Base-by-base conservation (phyloP, 2,329 filamentous ascomycete genomes). In the Juglanconis oblonga region DNA sequence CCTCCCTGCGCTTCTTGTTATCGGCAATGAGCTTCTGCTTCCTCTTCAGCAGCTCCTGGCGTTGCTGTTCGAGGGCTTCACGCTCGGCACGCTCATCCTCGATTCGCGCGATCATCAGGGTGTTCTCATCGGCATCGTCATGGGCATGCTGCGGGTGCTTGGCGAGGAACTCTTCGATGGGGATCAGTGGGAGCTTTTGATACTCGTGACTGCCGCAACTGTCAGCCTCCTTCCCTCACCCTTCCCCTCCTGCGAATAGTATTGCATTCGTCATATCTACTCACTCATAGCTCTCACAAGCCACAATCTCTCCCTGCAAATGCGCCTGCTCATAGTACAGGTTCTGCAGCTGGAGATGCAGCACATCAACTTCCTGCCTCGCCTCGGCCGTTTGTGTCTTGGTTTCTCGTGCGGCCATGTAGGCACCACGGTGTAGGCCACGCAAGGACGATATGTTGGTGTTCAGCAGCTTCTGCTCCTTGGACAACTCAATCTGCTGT, bases 241-340 rank as follows among this genome's bases (percentile, higher is more conserved):
- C 48, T 48, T 11, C 24, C 24, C 24, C 24, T 24, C 24, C 24
- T 24, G 24, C 24, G 24, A 24, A 24, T 2, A 24, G 24, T 24
- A 24, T 24, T 24, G 24, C 24, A 24, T 24, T 24, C 24, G 2
- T 24, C 24, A 24, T 24, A 24, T 24, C 24, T 24, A 83, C 90
- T 64, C 77, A 96, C 92, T 97, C 91, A 68, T 96, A 97, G 55
- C 88, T 89, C 71, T 97, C 91, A 73, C 95, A 98, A 8, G 91
- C 92, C 0, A 85, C 80, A 63, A 99, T 98, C 76, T 99, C 95
- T 52, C 91, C 91, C 65, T 90, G 87, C 57, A 99, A 78, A 74
- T 97, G 92, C 57, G 91, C 83, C 77, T 98, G 93, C 74, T 99
- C 94, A 71, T 99, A 99, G 73, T 95, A 96, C 7, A 99, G 79